phyloP scores from a whole-genome alignment of 2,329 filamentous ascomycete genomes.

The Fusarium gaditjirri region DNA sequence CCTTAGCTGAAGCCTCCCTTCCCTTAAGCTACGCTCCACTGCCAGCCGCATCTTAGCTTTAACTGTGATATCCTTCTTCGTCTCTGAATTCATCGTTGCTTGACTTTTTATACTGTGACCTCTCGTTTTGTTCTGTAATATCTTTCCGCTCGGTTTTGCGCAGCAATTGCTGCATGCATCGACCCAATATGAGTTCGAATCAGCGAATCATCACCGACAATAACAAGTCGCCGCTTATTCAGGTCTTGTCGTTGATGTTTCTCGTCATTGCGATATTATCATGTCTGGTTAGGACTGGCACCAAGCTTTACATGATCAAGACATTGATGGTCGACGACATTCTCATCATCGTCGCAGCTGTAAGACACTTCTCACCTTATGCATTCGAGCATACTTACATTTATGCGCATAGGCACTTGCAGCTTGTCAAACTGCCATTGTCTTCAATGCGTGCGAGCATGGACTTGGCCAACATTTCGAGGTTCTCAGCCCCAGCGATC shows the following conservation, averaged over 20 bases:
- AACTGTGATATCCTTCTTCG: not conserved
- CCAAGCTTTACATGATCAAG: conserved; percentile 47
- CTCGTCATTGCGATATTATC: conserved; percentile 43
- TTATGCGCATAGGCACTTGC: conserved; percentile 33
- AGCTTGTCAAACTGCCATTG: conserved; percentile 34
- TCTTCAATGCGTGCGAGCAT: conserved; percentile 36
- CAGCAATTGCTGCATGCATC: conserved; percentile 5
- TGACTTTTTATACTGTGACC: conserved; percentile 1
- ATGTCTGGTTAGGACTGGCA: conserved; percentile 41
- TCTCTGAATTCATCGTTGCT: not conserved
- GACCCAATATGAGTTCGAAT: conserved; percentile 35
- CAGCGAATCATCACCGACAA: conserved; percentile 43
- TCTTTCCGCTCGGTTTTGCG: not conserved
- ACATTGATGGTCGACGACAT: conserved; percentile 42
- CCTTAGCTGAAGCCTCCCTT: not conserved
- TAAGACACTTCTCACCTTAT: conserved; percentile 4
- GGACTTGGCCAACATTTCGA: conserved; percentile 39
- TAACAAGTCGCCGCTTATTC: conserved; percentile 47
- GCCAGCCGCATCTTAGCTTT: conserved; percentile 1
- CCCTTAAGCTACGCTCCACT: conserved; percentile 11
- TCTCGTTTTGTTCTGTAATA: not conserved
- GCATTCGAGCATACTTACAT: not conserved
- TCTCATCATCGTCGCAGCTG: conserved; percentile 40
- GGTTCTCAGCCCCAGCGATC: conserved; percentile 18
- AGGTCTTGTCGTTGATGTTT: conserved; percentile 47